Conservation (phyloP, 352 stramenopile species). For the Phytophthora lateralis region DNA sequence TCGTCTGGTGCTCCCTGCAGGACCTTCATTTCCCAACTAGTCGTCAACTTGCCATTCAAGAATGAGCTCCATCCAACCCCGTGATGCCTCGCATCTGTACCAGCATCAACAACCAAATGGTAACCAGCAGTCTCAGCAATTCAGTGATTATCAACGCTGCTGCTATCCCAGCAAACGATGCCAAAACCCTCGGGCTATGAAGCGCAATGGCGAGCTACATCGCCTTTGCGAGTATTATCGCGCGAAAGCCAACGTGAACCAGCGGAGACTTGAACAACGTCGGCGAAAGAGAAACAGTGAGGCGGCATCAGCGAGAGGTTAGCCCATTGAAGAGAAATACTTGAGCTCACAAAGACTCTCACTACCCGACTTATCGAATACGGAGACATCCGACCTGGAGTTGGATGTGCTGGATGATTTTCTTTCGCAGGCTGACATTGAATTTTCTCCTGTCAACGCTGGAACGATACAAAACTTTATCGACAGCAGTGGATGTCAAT, state of each 20-base stretch:
- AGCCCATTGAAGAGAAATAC: conserved; percentile 3
- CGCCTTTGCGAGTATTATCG: conserved; percentile 30
- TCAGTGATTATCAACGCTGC: conserved; percentile 25
- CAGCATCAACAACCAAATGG: conserved; percentile 1
- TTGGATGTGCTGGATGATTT: conserved; percentile 37
- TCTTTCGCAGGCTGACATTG: conserved; percentile 31
- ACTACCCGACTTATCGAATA: conserved; percentile 16
- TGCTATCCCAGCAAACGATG: conserved; percentile 49
- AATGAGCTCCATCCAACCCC: conserved; percentile 24
- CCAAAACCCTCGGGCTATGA: conserved; percentile 44
- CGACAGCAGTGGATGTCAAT: conserved; percentile 29
- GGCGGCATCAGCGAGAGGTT: conserved; percentile 30
- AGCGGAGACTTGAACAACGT: conserved; percentile 27
- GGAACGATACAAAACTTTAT: conserved; percentile 4
- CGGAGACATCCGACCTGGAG: conserved; percentile 9
- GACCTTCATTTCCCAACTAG: conserved; percentile 15
- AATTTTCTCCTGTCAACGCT: conserved; percentile 19
- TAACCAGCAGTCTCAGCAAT: conserved; percentile 19
- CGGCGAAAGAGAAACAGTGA: conserved; percentile 16
- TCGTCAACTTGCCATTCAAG: conserved; percentile 2
- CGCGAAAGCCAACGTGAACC: conserved; percentile 28
- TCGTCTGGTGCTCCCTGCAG: not conserved
- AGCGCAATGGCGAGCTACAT: conserved; percentile 51
- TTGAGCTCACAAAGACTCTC: conserved; percentile 30
- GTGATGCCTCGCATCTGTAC: conserved; percentile 1